These are phyloP conservation scores for Chamaenerion angustifolium DNA, from an alignment of 345 rosid species.

Conservation along the genomic window DNA sequence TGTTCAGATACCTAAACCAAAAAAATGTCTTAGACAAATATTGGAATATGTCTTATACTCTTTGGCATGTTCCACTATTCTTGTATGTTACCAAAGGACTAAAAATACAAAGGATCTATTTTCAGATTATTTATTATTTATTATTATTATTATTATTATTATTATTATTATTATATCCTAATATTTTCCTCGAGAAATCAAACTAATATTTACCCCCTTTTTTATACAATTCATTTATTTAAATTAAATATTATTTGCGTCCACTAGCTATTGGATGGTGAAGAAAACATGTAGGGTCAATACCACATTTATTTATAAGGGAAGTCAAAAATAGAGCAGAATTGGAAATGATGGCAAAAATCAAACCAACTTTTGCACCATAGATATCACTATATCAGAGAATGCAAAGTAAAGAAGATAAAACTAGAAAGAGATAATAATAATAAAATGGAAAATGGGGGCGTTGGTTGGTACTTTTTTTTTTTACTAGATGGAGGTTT, in stretches of 20 bases:
- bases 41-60: too few relatives aligned
- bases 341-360: constrained; percentile 28
- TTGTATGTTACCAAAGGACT: too few relatives aligned
- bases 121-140: too few relatives aligned
- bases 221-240: background rate
- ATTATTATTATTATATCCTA: too few relatives aligned
- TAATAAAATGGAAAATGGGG: background rate
- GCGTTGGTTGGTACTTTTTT: background rate
- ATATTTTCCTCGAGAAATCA: too few relatives aligned
- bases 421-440: constrained; percentile 5
- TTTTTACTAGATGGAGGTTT: background rate
- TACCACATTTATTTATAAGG: constrained; percentile 7
- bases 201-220: too few relatives aligned
- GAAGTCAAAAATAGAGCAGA: constrained; percentile 23
- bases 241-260: background rate
- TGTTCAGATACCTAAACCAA: too few relatives aligned
- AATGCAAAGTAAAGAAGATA: constrained; percentile 7
- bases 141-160: too few relatives aligned
- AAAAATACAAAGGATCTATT: too few relatives aligned
- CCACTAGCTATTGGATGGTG: background rate
- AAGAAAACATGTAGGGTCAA: constrained; percentile 28
- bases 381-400: background rate
- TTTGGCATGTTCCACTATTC: too few relatives aligned
- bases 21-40: too few relatives aligned
- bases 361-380: constrained; percentile 24